A percentile compares a stretch with the other conserved stretches of the same genome.
Conservation (phyloP, 768 basidiomycete genomes). For the Cubamyces lactineus region DNA sequence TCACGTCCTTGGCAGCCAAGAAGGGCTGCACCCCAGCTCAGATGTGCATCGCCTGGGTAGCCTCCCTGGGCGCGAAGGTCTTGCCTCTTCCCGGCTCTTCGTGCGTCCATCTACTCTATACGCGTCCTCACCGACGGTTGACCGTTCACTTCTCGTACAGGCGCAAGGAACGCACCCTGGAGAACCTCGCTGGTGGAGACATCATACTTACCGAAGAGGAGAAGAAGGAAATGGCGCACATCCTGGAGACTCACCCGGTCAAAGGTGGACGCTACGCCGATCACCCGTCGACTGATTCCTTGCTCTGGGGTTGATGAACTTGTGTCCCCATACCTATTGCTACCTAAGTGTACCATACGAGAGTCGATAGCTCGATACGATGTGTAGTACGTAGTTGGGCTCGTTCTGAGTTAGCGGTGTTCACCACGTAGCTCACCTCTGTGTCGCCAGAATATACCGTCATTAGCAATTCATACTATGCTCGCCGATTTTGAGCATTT, state of each 20-base stretch:
- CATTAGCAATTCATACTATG: no score
- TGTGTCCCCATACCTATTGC: no score
- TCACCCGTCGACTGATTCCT: constrained; percentile 11
- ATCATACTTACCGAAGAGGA: constrained; percentile 36
- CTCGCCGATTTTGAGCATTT: no score
- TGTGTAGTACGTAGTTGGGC: no score
- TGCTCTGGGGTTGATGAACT: constrained; percentile 38
- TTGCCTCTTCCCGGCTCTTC: constrained; percentile 53
- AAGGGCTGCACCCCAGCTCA: constrained; percentile 45
- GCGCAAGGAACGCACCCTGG: constrained; percentile 29
- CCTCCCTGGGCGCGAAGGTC: constrained; percentile 39
- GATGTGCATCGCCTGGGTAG: constrained; percentile 44
- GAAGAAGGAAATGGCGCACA: constrained; percentile 27
- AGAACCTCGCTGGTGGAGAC: constrained; percentile 46
- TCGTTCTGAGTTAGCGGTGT: no score
- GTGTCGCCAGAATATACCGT: no score
- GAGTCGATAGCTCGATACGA: no score
- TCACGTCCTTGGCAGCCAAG: constrained; percentile 42
- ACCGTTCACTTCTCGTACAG: background rate
- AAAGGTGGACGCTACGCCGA: constrained; percentile 43
- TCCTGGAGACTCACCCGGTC: constrained; percentile 40
- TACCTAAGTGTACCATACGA: no score
- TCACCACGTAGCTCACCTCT: no score
- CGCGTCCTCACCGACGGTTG: background rate
- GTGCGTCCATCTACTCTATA: constrained; percentile 33